Base-by-base conservation (phyloP, 228 moss, liverwort and hornwort species). In the Sphagnum magellanicum region DNA sequence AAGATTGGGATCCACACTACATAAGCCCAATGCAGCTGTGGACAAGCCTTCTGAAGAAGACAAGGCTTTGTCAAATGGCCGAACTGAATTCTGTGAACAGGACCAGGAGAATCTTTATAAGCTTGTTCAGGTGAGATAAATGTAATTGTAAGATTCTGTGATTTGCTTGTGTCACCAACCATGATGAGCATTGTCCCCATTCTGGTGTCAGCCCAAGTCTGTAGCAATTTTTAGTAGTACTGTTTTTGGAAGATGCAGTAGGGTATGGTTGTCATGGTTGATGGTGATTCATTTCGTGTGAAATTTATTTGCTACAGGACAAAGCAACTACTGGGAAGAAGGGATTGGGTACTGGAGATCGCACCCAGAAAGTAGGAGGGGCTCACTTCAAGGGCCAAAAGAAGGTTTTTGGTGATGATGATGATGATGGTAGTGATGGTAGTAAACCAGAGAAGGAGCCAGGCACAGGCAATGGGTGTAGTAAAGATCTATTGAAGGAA, bases 101-200 rank as follows among this genome's bases (percentile, higher is more conserved):
- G 95, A 95, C 65, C 92, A 95, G 73, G 92, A 95, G 63, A 82
- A 95, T 61, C 67, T 95, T 67, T 92, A 90, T 63, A 87, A 84
- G 48, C 84, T 89, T 67, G 92, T 85, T 6, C 75, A 89, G 11
- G 91, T 91, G 66, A 80, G 86, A 32, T 32, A 32, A 32, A 32
- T 32, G 32, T 32, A 32, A 2, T 32, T 32, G 32, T 32, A 32
- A 32, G 3, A 32, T 32, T 32, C 32, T 32, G 32, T 32, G 32
- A 32, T 32, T 32, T 32, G 32, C 32, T 32, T 32, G 32, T 32
- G 32, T 32, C 32, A 32, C 32, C 32, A 32, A 32, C 32, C 32
- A 32, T 32, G 32, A 32, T 32, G 32, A 32, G 32, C 32, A 32
- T 32, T 32, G 32, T 32, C 32, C 32, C 32, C 32, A 32, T 32